A percentile compares a stretch with the other conserved stretches of the same genome.
Conservation (phyloP, 352 stramenopile genomes). For the Phytophthora aleatoria region DNA sequence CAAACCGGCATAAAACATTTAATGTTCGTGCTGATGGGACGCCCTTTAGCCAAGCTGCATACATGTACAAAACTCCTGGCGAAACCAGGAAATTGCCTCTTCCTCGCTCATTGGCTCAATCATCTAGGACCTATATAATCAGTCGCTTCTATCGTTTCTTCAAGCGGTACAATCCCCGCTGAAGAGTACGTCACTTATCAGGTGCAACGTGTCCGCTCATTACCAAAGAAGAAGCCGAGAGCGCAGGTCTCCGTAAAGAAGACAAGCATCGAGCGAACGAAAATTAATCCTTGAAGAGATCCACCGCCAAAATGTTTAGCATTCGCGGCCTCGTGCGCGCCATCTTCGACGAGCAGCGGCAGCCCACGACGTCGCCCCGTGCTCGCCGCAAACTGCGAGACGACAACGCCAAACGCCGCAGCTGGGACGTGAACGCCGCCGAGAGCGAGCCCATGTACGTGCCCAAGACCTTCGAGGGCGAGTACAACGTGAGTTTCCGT, state of each 20-base stretch:
- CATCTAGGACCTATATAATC: neutral
- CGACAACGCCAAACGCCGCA: conserved; percentile 5
- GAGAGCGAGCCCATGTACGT: conserved; percentile 44
- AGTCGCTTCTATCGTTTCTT: conserved; percentile 2
- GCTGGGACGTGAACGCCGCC: conserved; percentile 24
- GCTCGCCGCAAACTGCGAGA: conserved; percentile 1
- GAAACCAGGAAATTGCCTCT: neutral
- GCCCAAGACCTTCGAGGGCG: conserved; percentile 56
- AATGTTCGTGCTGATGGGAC: no score
- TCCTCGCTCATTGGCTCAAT: neutral
- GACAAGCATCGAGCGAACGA: neutral
- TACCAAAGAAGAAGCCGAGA: conserved; percentile 1
- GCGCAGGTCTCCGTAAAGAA: conserved; percentile 9
- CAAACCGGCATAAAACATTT: neutral
- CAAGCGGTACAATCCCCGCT: conserved; percentile 13
- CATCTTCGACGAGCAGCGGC: conserved; percentile 42
- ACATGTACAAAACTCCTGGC: neutral
- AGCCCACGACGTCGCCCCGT: conserved; percentile 12
- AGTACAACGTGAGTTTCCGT: conserved; percentile 74
- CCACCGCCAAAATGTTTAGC: conserved; percentile 27
- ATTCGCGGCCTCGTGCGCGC: conserved; percentile 41
- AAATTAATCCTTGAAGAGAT: conserved; percentile 4
- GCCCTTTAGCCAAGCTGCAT: no score
- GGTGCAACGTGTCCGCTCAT: conserved; percentile 27
- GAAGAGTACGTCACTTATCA: conserved; percentile 17